phyloP scores from a whole-genome alignment of 345 rosid genomes.

The Moricandia arvensis region DNA sequence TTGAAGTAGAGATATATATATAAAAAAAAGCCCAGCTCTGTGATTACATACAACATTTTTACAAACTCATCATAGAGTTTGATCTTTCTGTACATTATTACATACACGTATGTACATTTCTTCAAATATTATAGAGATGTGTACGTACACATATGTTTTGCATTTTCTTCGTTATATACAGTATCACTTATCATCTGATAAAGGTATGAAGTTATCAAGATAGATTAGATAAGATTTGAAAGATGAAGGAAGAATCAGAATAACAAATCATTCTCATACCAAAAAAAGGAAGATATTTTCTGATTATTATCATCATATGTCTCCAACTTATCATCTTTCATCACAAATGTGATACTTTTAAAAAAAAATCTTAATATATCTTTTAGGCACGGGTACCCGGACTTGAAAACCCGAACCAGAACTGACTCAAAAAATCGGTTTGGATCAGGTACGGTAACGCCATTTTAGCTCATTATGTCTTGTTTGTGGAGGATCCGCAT shows the following conservation, averaged over 20 bases:
- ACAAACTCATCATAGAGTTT: slow-evolving; percentile 15
- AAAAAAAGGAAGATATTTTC: slow-evolving; percentile 33
- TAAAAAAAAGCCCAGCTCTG: slow-evolving; percentile 19
- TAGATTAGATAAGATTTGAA: background rate
- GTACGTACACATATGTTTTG: background rate
- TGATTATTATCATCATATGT: slow-evolving; percentile 41
- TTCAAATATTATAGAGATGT: slow-evolving; percentile 24
- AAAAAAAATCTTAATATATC: background rate
- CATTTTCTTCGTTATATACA: background rate
- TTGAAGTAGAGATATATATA: slow-evolving; percentile 19
- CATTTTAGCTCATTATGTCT: too few relatives aligned
- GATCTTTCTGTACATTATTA: slow-evolving; percentile 8
- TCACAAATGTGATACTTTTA: background rate
- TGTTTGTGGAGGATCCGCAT: too few relatives aligned
- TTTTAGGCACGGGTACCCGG: too few relatives aligned
- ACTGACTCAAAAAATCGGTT: too few relatives aligned
- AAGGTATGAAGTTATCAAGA: background rate
- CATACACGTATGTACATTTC: slow-evolving; percentile 14
- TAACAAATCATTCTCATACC: slow-evolving; percentile 44
- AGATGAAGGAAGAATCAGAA: slow-evolving; percentile 40
- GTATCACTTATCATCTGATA: background rate
- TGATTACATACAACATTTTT: slow-evolving; percentile 19
- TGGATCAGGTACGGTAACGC: too few relatives aligned
- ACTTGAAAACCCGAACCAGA: too few relatives aligned
- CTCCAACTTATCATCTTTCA: slow-evolving; percentile 3